Percentiles rank a stretch among this genome's conserved stretches.
These are phyloP conservation scores for Acacia pycnantha DNA, from an alignment of 331 rosid genomes.

Conservation along the genomic window DNA sequence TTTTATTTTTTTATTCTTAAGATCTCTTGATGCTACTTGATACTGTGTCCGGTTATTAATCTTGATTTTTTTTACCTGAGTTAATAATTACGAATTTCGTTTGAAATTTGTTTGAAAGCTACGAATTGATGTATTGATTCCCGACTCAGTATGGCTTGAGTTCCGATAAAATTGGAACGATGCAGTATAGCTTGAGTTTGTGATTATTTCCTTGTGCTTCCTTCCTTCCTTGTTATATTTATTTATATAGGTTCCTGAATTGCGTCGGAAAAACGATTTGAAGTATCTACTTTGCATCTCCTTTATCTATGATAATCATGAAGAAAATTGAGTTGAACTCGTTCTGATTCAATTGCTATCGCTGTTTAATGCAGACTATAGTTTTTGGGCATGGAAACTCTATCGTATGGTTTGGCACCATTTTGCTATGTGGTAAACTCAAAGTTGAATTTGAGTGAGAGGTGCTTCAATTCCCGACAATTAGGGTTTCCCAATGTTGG, in stretches of 20 bases:
- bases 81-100: neutral
- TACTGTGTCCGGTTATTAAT: neutral
- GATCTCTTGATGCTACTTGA: neutral
- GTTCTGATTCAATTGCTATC: constrained; percentile 25
- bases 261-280: neutral
- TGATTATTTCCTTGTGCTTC: neutral
- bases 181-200: constrained; percentile 1
- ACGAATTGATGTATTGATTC: neutral
- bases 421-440: constrained; percentile 43
- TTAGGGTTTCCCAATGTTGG: constrained; percentile 36
- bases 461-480: constrained; percentile 33
- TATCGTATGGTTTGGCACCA: constrained; percentile 57
- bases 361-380: constrained; percentile 34
- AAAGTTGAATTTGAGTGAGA: constrained; percentile 39
- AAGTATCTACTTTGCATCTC: neutral
- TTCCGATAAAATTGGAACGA: neutral
- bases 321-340: constrained; percentile 18
- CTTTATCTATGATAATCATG: constrained; percentile 5
- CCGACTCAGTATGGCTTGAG: constrained; percentile 9
- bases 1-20: neutral
- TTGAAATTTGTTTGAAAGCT: neutral
- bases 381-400: constrained; percentile 63
- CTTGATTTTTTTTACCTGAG: too few species aligned
- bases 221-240: neutral
- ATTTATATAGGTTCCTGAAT: too few species aligned